These are phyloP conservation scores for Pseudogymnoascus sp. DNA, from an alignment of 2,329 filamentous ascomycete species.

Conservation along the genomic window DNA sequence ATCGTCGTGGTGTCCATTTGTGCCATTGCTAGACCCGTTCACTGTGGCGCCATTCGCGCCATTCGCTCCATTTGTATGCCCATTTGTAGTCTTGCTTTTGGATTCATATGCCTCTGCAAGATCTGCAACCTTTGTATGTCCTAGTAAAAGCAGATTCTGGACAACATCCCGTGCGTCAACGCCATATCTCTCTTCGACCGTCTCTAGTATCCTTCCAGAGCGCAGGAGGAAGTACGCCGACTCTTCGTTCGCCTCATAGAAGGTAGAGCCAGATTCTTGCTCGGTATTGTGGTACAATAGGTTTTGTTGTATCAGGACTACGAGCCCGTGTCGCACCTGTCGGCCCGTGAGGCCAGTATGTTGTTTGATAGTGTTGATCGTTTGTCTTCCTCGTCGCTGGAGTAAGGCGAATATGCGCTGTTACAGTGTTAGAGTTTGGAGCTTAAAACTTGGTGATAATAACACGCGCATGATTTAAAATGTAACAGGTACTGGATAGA, in stretches of 20 bases:
- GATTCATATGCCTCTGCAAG: constrained; percentile 54
- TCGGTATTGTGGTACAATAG: constrained; percentile 68
- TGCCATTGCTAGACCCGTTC: constrained; percentile 14
- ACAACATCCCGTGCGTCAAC: constrained; percentile 65
- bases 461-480: constrained; percentile 4
- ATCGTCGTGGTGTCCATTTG: constrained; percentile 19
- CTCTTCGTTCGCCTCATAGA: constrained; percentile 76
- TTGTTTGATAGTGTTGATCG: constrained; percentile 59
- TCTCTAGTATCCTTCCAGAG: constrained; percentile 69
- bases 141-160: constrained; percentile 65
- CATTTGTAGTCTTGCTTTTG: constrained; percentile 14
- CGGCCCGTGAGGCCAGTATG: constrained; percentile 65
- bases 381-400: constrained; percentile 69
- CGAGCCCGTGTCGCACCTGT: constrained; percentile 73
- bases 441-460: neutral
- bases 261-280: constrained; percentile 52
- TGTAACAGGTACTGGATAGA: neutral
- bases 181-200: constrained; percentile 67
- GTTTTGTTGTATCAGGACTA: constrained; percentile 81
- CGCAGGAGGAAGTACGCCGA: constrained; percentile 77
- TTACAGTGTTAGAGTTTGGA: constrained; percentile 20
- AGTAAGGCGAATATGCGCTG: constrained; percentile 81
- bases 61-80: constrained; percentile 28
- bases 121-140: constrained; percentile 66
- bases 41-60: constrained; percentile 14